These are phyloP conservation scores for Penicillium sp. DNA, from an alignment of 2,329 filamentous ascomycete genomes.

Conservation along the genomic window DNA sequence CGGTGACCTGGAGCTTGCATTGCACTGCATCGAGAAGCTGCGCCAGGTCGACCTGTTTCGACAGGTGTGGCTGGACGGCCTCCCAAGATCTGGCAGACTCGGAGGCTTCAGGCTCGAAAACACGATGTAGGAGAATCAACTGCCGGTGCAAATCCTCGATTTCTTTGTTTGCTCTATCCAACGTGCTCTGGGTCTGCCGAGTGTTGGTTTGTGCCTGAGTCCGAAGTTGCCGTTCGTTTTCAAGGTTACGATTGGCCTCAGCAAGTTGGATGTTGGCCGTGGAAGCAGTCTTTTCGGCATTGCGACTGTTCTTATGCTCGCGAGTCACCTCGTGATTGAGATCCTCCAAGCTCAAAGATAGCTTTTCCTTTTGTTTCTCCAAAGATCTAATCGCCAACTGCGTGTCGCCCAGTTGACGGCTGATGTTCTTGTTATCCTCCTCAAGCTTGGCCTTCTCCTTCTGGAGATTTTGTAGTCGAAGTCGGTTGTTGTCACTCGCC, in stretches of 20 bases:
- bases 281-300: constrained; percentile 83
- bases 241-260: constrained; percentile 82
- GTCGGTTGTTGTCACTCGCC: constrained; percentile 77
- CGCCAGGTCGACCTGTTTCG: constrained; percentile 68
- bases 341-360: constrained; percentile 83
- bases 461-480: constrained; percentile 71
- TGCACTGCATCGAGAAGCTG: constrained; percentile 86
- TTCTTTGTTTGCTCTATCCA: constrained; percentile 78
- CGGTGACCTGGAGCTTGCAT: constrained; percentile 78
- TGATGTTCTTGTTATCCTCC: constrained; percentile 75
- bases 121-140: constrained; percentile 76
- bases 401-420: constrained; percentile 79
- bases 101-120: constrained; percentile 73
- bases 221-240: constrained; percentile 83
- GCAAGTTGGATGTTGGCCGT: constrained; percentile 77
- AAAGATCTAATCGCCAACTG: constrained; percentile 78
- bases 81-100: constrained; percentile 67
- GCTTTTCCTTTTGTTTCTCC: constrained; percentile 92
- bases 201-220: constrained; percentile 82
- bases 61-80: constrained; percentile 66
- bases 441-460: constrained; percentile 79
- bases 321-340: constrained; percentile 86
- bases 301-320: constrained; percentile 84
- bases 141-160: constrained; percentile 75
- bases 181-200: constrained; percentile 71